phyloP scores from a whole-genome alignment of 345 rosid genomes.

The Salix dunnii region DNA sequence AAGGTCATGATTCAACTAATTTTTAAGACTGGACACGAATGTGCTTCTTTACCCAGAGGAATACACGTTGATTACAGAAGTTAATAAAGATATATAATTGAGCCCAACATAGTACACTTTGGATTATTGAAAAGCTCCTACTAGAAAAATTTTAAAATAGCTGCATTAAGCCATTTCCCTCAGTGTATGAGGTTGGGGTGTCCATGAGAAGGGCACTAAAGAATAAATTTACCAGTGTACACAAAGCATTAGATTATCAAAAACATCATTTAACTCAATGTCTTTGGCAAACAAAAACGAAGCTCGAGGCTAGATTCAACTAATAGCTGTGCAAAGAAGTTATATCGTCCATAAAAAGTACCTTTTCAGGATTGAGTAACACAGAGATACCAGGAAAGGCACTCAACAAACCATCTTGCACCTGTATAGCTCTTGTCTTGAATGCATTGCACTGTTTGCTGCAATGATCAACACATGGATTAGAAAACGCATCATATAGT shows the following conservation, averaged over 20 bases:
- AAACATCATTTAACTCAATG: not conserved
- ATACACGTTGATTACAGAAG: not conserved
- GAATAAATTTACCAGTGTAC: too few species aligned
- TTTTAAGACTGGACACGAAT: not conserved
- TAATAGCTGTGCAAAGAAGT: not conserved
- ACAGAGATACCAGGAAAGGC: conserved; percentile 62
- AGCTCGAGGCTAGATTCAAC: not conserved
- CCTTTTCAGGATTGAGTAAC: conserved; percentile 80
- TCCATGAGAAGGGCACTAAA: too few species aligned
- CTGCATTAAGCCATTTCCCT: not conserved
- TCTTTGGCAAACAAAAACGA: not conserved
- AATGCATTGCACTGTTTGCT: conserved; percentile 86
- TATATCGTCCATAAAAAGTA: not conserved
- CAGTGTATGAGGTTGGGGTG: not conserved
- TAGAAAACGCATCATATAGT: not conserved
- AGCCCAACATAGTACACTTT: not conserved
- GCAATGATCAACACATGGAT: conserved; percentile 6
- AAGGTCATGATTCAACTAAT: not conserved
- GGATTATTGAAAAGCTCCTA: not conserved
- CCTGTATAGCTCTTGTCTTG: conserved; percentile 72
- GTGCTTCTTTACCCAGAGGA: not conserved
- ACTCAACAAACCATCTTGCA: conserved; percentile 56
- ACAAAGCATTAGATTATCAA: not conserved
- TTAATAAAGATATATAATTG: not conserved
- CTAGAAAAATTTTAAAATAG: not conserved